Evolutionary conservation across 2,329 filamentous ascomycete genomes (phyloP).

Genomic region (Chaetomium olivaceum): DNA sequence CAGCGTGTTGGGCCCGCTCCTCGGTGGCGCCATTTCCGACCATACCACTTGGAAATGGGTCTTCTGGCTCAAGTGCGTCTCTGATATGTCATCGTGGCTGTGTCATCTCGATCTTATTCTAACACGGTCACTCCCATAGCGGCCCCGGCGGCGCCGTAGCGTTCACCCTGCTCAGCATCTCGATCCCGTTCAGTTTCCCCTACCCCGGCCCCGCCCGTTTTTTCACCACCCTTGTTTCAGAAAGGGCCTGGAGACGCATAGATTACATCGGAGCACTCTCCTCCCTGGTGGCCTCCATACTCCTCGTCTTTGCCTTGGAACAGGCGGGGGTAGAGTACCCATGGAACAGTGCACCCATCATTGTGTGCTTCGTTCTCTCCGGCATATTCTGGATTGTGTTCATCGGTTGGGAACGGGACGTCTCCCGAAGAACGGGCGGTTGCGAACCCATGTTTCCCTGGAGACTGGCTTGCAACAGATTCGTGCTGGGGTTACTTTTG

Average conservation of each 20-base stretch:
- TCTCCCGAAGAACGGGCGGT: not conserved
- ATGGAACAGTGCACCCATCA: conserved; percentile 45
- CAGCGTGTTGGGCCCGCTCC: conserved; percentile 45
- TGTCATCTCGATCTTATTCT: not conserved
- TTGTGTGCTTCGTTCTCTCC: conserved; percentile 36
- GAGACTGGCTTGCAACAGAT: conserved; percentile 37
- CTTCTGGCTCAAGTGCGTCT: conserved; percentile 48
- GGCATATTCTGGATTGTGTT: conserved; percentile 34
- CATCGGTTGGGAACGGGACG: conserved; percentile 36
- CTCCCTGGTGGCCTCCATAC: conserved; percentile 44
- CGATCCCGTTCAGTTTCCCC: conserved; percentile 36
- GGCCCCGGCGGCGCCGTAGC: conserved; percentile 37
- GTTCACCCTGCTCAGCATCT: conserved; percentile 29
- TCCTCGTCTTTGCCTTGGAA: conserved; percentile 50
- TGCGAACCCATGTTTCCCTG: conserved; percentile 42
- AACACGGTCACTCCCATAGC: conserved; percentile 26
- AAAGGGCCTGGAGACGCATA: conserved; percentile 25
- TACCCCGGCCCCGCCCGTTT: conserved; percentile 33
- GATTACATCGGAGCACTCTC: conserved; percentile 40
- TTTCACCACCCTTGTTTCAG: conserved; percentile 30
- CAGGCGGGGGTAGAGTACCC: conserved; percentile 45
- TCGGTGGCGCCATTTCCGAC: conserved; percentile 47
- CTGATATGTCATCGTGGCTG: not conserved
- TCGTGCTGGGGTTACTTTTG: conserved; percentile 39
- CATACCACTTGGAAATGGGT: conserved; percentile 48